These are phyloP conservation scores for Aspergillaceae sp. DNA, from an alignment of 2,329 filamentous ascomycete genomes.

Conservation along the genomic window DNA sequence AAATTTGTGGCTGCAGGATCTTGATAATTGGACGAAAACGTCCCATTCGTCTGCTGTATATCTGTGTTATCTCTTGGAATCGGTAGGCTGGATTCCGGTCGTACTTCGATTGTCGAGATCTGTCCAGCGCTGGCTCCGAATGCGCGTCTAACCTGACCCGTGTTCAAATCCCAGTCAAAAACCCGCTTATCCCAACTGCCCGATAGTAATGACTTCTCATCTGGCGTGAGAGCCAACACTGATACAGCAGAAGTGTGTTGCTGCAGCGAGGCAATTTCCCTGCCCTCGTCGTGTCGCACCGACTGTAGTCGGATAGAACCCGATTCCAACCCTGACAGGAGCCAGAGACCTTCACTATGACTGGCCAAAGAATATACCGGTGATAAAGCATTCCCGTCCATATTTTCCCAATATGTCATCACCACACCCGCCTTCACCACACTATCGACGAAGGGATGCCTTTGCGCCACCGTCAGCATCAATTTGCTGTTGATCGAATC, in stretches of 20 bases:
- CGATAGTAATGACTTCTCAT: slow-evolving; percentile 80
- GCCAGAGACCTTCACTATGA: slow-evolving; percentile 82
- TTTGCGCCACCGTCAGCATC: slow-evolving; percentile 85
- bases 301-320: slow-evolving; percentile 90
- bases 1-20: slow-evolving; percentile 51
- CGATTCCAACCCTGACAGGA: slow-evolving; percentile 81
- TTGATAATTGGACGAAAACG: slow-evolving; percentile 67
- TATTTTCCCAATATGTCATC: slow-evolving; percentile 98
- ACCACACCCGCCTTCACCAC: slow-evolving; percentile 91
- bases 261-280: slow-evolving; percentile 70
- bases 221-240: slow-evolving; percentile 68
- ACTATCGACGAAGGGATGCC: slow-evolving; percentile 94
- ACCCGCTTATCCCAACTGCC: slow-evolving; percentile 96
- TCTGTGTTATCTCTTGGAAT: slow-evolving; percentile 65
- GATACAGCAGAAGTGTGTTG: slow-evolving; percentile 89
- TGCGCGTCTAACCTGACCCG: slow-evolving; percentile 62
- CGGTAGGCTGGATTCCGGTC: slow-evolving; percentile 65
- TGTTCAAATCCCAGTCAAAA: slow-evolving; percentile 91
- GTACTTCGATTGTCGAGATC: slow-evolving; percentile 77
- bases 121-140: slow-evolving; percentile 75
- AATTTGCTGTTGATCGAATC: slow-evolving; percentile 93
- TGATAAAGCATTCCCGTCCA: slow-evolving; percentile 66
- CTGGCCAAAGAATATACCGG: slow-evolving; percentile 92
- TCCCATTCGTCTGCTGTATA: slow-evolving; percentile 47
- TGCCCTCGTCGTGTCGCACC: slow-evolving; percentile 88